Evolutionary conservation across 192 early-diverging fungal genomes (phyloP).

Genomic region (Fimicolochytrium jonesii): DNA sequence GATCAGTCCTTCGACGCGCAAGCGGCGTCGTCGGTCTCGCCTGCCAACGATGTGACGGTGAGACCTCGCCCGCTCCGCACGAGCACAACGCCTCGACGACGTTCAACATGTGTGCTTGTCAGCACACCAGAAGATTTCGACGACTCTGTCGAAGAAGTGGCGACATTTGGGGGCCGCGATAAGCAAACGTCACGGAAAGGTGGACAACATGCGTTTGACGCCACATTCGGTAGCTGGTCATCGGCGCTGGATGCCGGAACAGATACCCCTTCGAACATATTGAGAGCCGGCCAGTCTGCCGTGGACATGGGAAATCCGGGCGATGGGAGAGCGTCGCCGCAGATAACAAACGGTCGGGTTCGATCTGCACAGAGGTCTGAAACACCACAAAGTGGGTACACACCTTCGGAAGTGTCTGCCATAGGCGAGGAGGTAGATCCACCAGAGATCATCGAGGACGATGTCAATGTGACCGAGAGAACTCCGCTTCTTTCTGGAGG

Average conservation of each 20-base stretch:
- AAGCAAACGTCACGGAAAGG: not conserved
- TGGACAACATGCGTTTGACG: not conserved
- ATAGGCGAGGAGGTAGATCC: not conserved
- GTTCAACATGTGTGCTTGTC: slow-evolving; percentile 8
- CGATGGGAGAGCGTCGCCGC: not conserved
- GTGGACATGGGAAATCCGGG: not conserved
- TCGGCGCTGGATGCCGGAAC: not conserved
- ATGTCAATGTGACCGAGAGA: not conserved
- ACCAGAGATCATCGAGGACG: not conserved
- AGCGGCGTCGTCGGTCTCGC: no score
- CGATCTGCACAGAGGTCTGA: not conserved
- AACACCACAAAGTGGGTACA: not conserved
- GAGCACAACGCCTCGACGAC: slow-evolving; percentile 2
- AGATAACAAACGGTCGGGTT: not conserved
- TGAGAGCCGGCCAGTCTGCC: not conserved
- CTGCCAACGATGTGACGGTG: no score
- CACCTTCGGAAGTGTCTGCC: no score
- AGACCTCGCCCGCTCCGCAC: not conserved
- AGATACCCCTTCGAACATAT: no score
- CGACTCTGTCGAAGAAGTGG: not conserved
- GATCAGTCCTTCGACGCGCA: no score
- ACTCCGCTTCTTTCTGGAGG: not conserved
- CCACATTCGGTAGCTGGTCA: slow-evolving; percentile 16
- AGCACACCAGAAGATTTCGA: slow-evolving; percentile 15
- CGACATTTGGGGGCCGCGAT: slow-evolving; percentile 13